Evolutionary conservation across 371 early-diverging fungal genomes (phyloP).

Genomic region (Syncephalastrum racemosum): DNA sequence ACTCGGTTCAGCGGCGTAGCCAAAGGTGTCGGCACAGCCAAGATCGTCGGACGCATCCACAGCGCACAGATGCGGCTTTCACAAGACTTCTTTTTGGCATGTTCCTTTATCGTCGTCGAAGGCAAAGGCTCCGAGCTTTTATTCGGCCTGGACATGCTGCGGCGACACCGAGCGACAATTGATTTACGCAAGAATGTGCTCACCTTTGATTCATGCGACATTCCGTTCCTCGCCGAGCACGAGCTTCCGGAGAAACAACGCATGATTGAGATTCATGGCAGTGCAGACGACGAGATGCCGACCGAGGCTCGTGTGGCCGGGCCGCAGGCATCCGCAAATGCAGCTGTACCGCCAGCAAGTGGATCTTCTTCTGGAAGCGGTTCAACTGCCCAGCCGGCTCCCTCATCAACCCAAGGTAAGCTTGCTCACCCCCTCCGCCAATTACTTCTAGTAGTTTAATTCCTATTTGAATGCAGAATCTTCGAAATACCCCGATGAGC

Average conservation of each 20-base stretch:
- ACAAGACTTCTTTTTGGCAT: slow-evolving; percentile 69
- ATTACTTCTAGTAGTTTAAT: neutral
- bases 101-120: slow-evolving; percentile 94
- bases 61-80: slow-evolving; percentile 82
- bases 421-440: no score
- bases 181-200: slow-evolving; percentile 83
- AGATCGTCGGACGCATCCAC: slow-evolving; percentile 94
- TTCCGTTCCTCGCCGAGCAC: slow-evolving; percentile 90
- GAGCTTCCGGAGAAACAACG: slow-evolving; percentile 78
- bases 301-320: slow-evolving; percentile 38
- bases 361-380: no score
- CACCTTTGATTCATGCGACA: slow-evolving; percentile 77
- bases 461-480: neutral
- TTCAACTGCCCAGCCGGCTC: slow-evolving; percentile 13
- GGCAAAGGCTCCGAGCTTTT: slow-evolving; percentile 89
- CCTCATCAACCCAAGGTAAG: slow-evolving; percentile 14
- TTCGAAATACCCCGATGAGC: slow-evolving; percentile 35
- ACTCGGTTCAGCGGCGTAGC: slow-evolving; percentile 90
- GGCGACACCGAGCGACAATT: slow-evolving; percentile 81
- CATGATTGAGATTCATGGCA: slow-evolving; percentile 47
- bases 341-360: slow-evolving; percentile 26
- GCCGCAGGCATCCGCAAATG: slow-evolving; percentile 26
- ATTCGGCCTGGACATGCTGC: slow-evolving; percentile 96
- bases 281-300: slow-evolving; percentile 43
- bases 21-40: slow-evolving; percentile 93